A percentile compares a stretch with the other conserved stretches of the same genome.
phyloP scores from a whole-genome alignment of 2,329 filamentous ascomycete genomes.

The Penicillium sp. region DNA sequence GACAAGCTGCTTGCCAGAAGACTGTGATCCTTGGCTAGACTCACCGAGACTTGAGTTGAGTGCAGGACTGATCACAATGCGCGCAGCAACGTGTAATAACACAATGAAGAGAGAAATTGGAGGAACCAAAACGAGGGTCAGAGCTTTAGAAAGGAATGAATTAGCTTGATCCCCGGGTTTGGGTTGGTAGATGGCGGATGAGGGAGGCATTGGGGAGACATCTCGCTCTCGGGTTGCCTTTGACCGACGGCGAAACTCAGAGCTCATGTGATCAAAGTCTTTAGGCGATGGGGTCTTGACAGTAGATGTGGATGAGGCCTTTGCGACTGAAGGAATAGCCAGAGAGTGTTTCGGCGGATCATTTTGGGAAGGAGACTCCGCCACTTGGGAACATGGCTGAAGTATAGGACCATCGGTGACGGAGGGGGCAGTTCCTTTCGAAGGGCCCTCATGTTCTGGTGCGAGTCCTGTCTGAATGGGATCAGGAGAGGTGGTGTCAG shows the following conservation, averaged over 20 bases:
- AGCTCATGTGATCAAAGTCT: constrained; percentile 35
- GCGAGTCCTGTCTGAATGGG: background rate
- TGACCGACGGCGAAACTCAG: constrained; percentile 56
- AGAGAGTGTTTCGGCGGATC: constrained; percentile 6
- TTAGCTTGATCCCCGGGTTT: constrained; percentile 59
- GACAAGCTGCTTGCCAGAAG: constrained; percentile 22
- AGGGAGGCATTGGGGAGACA: constrained; percentile 69
- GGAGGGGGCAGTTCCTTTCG: background rate
- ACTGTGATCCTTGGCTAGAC: constrained; percentile 20
- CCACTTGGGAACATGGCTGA: background rate
- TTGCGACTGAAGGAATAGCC: constrained; percentile 4
- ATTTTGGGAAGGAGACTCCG: constrained; percentile 4
- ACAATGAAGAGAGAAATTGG: constrained; percentile 76
- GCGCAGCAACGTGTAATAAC: constrained; percentile 80
- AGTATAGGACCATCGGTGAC: background rate
- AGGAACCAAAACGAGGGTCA: constrained; percentile 76
- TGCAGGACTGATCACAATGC: constrained; percentile 60
- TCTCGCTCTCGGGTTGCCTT: constrained; percentile 61
- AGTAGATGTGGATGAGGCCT: constrained; percentile 3
- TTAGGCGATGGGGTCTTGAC: constrained; percentile 35
- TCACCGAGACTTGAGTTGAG: constrained; percentile 25
- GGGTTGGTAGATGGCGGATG: constrained; percentile 65
- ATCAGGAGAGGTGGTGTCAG: too few relatives aligned
- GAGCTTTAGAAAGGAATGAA: constrained; percentile 75
- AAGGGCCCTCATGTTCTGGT: background rate